A percentile compares a stretch with the other conserved stretches of the same genome.
These are phyloP conservation scores for Diphasiastrum complanatum DNA, from an alignment of 83 land plant genomes.

Conservation along the genomic window DNA sequence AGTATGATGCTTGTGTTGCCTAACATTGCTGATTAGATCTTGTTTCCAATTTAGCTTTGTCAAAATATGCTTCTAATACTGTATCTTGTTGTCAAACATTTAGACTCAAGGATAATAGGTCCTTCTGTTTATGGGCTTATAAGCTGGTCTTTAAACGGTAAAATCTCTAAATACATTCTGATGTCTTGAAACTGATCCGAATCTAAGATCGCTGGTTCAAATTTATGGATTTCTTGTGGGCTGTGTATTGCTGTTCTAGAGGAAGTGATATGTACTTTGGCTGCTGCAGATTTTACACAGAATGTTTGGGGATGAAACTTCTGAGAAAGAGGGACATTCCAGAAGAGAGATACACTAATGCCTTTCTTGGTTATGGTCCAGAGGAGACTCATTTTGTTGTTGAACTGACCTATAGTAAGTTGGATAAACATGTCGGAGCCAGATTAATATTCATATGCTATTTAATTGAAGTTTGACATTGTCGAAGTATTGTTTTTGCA, in stretches of 20 bases:
- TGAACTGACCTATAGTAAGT: constrained; percentile 92
- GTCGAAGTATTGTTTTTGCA: too few species aligned
- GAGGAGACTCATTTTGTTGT: constrained; percentile 92
- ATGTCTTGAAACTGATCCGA: too few species aligned
- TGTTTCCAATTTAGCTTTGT: not conserved
- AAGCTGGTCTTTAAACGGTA: too few species aligned
- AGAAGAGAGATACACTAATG: constrained; percentile 95
- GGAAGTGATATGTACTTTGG: not conserved
- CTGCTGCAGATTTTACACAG: constrained; percentile 76
- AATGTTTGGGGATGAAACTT: constrained; percentile 92
- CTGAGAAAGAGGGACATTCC: constrained; percentile 87
- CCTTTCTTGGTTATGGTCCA: constrained; percentile 97
- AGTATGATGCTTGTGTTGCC: too few species aligned
- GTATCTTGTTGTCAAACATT: not conserved
- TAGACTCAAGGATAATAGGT: not conserved
- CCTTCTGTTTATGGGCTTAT: too few species aligned
- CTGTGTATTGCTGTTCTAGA: not conserved
- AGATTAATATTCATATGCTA: too few species aligned
- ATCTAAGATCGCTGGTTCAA: too few species aligned
- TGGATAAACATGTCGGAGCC: too few species aligned
- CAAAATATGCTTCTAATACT: not conserved
- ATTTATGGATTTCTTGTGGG: too few species aligned
- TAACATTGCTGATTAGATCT: not conserved
- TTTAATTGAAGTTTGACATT: too few species aligned
- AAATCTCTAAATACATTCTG: too few species aligned